phyloP scores from a whole-genome alignment of 78 protist genomes.

The Planoprotostelium fungivorum region DNA sequence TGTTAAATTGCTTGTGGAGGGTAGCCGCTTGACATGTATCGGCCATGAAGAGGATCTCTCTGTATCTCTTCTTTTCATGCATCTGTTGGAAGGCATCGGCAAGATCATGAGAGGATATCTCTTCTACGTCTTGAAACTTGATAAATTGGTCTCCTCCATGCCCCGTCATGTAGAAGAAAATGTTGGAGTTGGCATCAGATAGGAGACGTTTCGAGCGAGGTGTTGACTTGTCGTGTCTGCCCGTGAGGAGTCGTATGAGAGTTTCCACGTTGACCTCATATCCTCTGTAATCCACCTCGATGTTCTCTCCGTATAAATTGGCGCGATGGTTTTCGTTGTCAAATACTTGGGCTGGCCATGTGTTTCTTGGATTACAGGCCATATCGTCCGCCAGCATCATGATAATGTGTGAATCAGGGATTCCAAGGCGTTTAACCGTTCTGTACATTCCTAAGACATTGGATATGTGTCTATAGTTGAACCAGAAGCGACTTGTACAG shows the following conservation, averaged over 20 bases:
- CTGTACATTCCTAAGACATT: constrained; percentile 88
- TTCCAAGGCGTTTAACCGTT: constrained; percentile 86
- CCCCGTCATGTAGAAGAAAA: constrained; percentile 86
- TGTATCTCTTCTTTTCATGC: constrained; percentile 72
- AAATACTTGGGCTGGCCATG: constrained; percentile 80
- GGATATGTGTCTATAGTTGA: constrained; percentile 92
- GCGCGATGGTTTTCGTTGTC: constrained; percentile 50
- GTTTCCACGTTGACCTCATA: constrained; percentile 90
- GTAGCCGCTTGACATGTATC: constrained; percentile 97
- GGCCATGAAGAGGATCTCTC: constrained; percentile 72
- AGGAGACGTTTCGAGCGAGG: constrained; percentile 77
- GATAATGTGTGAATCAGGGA: constrained; percentile 92
- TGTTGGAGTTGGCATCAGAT: constrained; percentile 76
- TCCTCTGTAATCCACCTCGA: constrained; percentile 90
- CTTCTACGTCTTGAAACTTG: constrained; percentile 95
- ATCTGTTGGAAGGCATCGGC: constrained; percentile 88
- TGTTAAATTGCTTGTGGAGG: constrained; percentile 23
- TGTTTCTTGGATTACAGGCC: constrained; percentile 93
- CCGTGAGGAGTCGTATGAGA: constrained; percentile 86
- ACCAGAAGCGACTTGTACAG: constrained; percentile 92
- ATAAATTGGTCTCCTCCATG: constrained; percentile 97
- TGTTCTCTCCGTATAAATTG: constrained; percentile 80
- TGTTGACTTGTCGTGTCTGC: constrained; percentile 72
- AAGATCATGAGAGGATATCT: constrained; percentile 76
- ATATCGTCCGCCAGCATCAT: constrained; percentile 94